A percentile compares a stretch with the other conserved stretches of the same genome.
These are phyloP conservation scores for Microbotryum violaceum DNA, from an alignment of 1,284 basidiomycete species.

Conservation along the genomic window DNA sequence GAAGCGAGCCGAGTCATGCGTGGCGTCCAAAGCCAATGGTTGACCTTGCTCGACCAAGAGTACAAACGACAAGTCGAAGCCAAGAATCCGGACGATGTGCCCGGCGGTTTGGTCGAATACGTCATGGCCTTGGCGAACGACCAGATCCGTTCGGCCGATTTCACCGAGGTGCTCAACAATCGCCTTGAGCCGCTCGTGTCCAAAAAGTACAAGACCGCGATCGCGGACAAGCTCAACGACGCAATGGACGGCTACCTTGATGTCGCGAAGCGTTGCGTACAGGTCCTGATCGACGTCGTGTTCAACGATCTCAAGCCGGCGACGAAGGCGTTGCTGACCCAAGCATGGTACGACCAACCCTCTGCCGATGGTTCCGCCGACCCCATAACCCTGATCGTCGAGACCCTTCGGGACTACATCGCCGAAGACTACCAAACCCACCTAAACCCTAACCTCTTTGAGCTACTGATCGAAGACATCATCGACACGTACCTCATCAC, in stretches of 20 bases:
- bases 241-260: slow-evolving; percentile 98
- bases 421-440: slow-evolving; percentile 74
- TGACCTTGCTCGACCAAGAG: slow-evolving; percentile 72
- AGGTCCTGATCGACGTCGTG: slow-evolving; percentile 85
- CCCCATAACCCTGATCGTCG: slow-evolving; percentile 72
- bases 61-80: slow-evolving; percentile 73
- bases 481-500: slow-evolving; percentile 82
- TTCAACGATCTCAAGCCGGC: slow-evolving; percentile 91
- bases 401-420: slow-evolving; percentile 95
- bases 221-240: slow-evolving; percentile 81
- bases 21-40: slow-evolving; percentile 81
- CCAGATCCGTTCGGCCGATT: slow-evolving; percentile 93
- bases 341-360: slow-evolving; percentile 59
- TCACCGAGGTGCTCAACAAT: slow-evolving; percentile 72
- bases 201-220: slow-evolving; percentile 77
- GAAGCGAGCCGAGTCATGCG: slow-evolving; percentile 88
- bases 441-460: slow-evolving; percentile 83
- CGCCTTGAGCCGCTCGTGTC: slow-evolving; percentile 86
- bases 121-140: slow-evolving; percentile 97
- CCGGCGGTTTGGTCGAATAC: slow-evolving; percentile 88
- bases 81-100: slow-evolving; percentile 56
- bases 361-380: slow-evolving; percentile 47
- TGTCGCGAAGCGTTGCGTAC: slow-evolving; percentile 93
- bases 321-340: slow-evolving; percentile 73
- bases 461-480: slow-evolving; percentile 86